Evolutionary conservation across 768 basidiomycete species (phyloP).

Genomic region (Pholiota microspora): DNA sequence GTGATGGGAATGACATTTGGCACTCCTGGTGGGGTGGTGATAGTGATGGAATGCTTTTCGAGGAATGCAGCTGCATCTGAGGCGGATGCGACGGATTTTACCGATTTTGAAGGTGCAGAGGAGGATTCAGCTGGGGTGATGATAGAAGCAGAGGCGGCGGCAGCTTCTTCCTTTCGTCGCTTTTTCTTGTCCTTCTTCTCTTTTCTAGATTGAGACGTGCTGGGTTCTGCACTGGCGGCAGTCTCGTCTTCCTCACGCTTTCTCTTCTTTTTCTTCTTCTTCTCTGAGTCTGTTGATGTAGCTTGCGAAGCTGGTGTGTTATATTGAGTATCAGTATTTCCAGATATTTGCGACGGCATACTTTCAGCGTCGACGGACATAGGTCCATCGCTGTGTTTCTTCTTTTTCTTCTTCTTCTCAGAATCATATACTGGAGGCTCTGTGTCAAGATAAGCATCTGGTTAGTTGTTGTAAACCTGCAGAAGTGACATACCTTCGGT

Average conservation of each 20-base stretch:
- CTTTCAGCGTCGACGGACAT: conserved; percentile 24
- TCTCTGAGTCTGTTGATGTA: conserved; percentile 14
- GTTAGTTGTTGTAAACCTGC: background rate
- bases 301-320: background rate
- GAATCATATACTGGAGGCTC: conserved; percentile 9
- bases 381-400: conserved; percentile 17
- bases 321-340: background rate
- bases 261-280: conserved; percentile 38
- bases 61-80: conserved; percentile 64
- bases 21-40: conserved; percentile 51
- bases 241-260: conserved; percentile 34
- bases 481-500: conserved; percentile 22
- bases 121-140: conserved; percentile 15
- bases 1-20: conserved; percentile 61
- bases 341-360: conserved; percentile 4
- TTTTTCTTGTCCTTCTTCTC: conserved; percentile 46
- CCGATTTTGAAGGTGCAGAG: conserved; percentile 14
- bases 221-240: conserved; percentile 6
- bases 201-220: conserved; percentile 21
- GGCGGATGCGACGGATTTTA: conserved; percentile 18
- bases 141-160: conserved; percentile 17
- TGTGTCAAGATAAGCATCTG: background rate
- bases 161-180: conserved; percentile 31
- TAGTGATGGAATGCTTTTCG: conserved; percentile 67
- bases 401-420: conserved; percentile 30